Evolutionary conservation across 805 yeast species (phyloP), one percentile per base, ranked within the genome.

Genomic region (Wickerhamia fluorescens): DNA sequence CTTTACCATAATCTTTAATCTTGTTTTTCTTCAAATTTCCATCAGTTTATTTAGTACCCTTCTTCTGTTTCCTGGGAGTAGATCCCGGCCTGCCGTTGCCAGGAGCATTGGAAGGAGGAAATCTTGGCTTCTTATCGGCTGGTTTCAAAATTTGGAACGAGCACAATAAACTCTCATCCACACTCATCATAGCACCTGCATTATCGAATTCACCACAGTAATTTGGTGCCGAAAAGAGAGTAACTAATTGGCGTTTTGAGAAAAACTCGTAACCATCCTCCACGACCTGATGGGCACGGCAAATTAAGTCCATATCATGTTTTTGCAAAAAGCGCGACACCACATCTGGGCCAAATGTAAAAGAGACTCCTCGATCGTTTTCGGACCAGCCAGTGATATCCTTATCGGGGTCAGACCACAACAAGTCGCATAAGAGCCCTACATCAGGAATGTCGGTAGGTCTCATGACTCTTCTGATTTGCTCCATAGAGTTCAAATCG

Each of bases 181-280:
- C 97, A 50, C 94, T 78, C 98, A 89, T 89, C 97, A 92, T 92
- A 23, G 98, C 98, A 52, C 97, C 98, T 2, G 97, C 96, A 53
- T 89, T 89, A 61, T 89, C 98, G 55, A 89, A 89, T 61, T 92
- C 97, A 49, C 98, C 98, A 72, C 97, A 92, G 58, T 88, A 88
- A 62, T 92, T 92, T 46, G 98, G 98, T 34, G 98, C 98, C 31
- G 92, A 78, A 57, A 89, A 89, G 44, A 89, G 69, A 18, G 98
- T 89, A 28, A 89, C 97, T 53, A 89, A 73, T 61, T 89, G 97
- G 53, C 97, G 81, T 59, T 89, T 89, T 41, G 92, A 76, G 60
- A 92, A 89, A 56, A 89, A 89, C 67, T 89, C 97, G 61, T 92
- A 89, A 43, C 98, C 98, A 61, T 89, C 98, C 66, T 89, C 98